A percentile compares a stretch with the other conserved stretches of the same genome.
Conservation (phyloP, 129 eudicot species). For the Kitagawia praeruptora region DNA sequence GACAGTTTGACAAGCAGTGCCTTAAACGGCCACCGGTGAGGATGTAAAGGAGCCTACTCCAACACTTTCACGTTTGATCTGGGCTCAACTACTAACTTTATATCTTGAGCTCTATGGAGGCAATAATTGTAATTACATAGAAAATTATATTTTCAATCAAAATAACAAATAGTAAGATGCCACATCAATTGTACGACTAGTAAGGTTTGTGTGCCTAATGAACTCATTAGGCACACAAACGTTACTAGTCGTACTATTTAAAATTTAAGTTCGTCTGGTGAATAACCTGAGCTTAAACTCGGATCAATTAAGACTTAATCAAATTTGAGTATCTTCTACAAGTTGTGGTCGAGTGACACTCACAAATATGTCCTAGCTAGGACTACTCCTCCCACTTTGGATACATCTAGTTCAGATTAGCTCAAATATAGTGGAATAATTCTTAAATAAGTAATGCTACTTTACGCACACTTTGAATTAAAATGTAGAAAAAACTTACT, state of each 20-base stretch:
- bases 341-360: not conserved
- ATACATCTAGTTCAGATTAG: not conserved
- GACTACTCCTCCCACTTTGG: not conserved
- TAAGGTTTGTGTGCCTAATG: no score
- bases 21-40: conserved; percentile 13
- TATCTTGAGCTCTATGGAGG: not conserved
- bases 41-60: not conserved
- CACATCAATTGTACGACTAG: no score
- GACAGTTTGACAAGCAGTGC: conserved; percentile 47
- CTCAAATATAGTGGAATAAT: not conserved
- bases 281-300: not conserved
- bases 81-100: not conserved
- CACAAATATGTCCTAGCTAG: no score
- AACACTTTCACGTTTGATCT: not conserved
- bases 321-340: not conserved
- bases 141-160: no score
- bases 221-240: not conserved
- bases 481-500: conserved; percentile 40
- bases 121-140: no score
- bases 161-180: no score
- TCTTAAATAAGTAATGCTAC: not conserved
- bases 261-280: not conserved
- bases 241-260: no score
- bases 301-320: not conserved
- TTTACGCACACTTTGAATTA: conserved; percentile 17